A percentile compares a stretch with the other conserved stretches of the same genome.
phyloP scores from a whole-genome alignment of 441 rosid genomes.

The Geranium incanum region DNA sequence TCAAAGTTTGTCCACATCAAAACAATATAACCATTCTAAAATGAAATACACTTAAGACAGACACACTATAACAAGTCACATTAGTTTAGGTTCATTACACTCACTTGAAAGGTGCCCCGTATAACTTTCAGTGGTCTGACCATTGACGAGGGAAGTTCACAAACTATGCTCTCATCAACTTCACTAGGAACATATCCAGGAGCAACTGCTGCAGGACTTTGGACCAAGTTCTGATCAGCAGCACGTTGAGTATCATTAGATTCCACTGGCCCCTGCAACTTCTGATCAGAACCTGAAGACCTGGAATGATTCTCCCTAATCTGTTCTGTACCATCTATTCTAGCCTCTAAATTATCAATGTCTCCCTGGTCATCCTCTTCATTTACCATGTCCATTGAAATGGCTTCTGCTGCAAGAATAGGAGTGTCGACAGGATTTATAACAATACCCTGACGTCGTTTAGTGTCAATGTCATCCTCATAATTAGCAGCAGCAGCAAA shows the following conservation, averaged over 20 bases:
- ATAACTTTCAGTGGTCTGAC: conserved; percentile 83
- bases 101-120: conserved; percentile 92
- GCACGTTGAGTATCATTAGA: conserved; percentile 43
- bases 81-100: conserved; percentile 19
- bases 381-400: conserved; percentile 58
- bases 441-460: conserved; percentile 41
- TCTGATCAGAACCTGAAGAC: conserved; percentile 45
- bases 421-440: conserved; percentile 54
- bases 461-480: conserved; percentile 51
- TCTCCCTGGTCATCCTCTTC: conserved; percentile 83
- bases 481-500: conserved; percentile 89
- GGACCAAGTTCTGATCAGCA: conserved; percentile 42
- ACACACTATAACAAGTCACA: neutral
- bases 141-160: conserved; percentile 94
- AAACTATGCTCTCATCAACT: conserved; percentile 81
- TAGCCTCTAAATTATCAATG: conserved; percentile 50
- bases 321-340: conserved; percentile 36
- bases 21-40: neutral
- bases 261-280: conserved; percentile 41
- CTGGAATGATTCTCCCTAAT: conserved; percentile 39
- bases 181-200: conserved; percentile 92
- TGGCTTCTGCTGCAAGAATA: conserved; percentile 81
- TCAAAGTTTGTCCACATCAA: no score
- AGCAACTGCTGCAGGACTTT: conserved; percentile 54
- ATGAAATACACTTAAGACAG: conserved; percentile 3